Evolutionary conservation across 306 rosid genomes (phyloP).

Genomic region (Sphenostylis stenocarpa): DNA sequence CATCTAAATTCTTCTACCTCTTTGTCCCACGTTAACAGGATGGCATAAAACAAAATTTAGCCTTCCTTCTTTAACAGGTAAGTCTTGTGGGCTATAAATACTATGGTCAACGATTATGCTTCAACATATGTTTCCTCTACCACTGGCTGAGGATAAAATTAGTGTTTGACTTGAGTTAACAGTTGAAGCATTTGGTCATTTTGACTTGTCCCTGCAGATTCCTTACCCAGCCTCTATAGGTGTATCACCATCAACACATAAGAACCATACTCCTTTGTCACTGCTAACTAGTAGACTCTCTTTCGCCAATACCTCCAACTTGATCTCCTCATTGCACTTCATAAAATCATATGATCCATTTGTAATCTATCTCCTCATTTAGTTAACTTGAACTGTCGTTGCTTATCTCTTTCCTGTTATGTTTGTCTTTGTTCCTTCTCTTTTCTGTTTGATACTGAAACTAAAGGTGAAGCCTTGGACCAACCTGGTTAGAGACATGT

Average conservation of each 20-base stretch:
- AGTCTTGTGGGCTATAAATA: neutral
- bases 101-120: neutral
- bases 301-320: neutral
- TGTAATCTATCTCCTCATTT: neutral
- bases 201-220: no score
- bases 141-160: no score
- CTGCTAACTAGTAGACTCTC: no score
- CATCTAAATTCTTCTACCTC: neutral
- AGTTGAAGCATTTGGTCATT: no score
- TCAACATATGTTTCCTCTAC: neutral
- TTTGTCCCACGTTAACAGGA: neutral
- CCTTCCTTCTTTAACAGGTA: neutral
- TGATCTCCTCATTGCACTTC: neutral
- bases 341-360: neutral
- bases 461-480: neutral
- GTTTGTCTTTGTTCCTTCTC: neutral
- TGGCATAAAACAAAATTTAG: neutral
- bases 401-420: neutral
- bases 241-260: no score
- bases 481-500: neutral
- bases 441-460: neutral
- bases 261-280: no score
- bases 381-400: neutral
- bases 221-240: no score
- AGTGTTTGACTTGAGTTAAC: no score